Percentiles rank a stretch among this genome's conserved stretches.
phyloP scores from a whole-genome alignment of 345 rosid genomes.

The Salix koriyanagi region DNA sequence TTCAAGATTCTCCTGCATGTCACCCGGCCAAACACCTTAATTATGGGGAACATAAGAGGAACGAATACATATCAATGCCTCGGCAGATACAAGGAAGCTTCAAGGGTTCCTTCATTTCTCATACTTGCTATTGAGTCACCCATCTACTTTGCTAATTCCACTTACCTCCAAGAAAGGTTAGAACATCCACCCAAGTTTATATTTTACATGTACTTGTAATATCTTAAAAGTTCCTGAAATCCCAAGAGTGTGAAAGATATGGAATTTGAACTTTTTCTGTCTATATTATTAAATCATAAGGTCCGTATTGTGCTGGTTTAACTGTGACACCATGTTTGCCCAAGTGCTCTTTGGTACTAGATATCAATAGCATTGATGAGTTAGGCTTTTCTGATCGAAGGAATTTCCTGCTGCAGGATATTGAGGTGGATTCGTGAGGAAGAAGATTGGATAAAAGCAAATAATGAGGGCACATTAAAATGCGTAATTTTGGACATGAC shows the following conservation, averaged over 20 bases:
- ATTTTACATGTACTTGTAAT: too few species aligned
- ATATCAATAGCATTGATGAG: background rate
- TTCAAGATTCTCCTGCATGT: constrained; percentile 81
- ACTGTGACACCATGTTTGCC: background rate
- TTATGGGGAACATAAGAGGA: constrained; percentile 72
- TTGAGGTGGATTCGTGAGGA: constrained; percentile 85
- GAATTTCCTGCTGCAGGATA: constrained; percentile 40
- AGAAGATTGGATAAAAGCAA: constrained; percentile 61
- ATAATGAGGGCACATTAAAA: constrained; percentile 43
- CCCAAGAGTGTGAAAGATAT: background rate
- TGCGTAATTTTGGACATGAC: constrained; percentile 86
- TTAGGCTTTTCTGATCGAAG: background rate
- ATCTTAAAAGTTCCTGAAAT: background rate
- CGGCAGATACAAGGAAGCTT: constrained; percentile 60
- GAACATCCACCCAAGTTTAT: background rate
- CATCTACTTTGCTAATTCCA: constrained; percentile 80
- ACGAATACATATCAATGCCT: constrained; percentile 79
- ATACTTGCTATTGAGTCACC: constrained; percentile 82
- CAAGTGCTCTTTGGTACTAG: background rate
- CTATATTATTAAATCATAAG: background rate
- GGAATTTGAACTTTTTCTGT: background rate
- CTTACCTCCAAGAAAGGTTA: constrained; percentile 90
- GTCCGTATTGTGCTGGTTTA: background rate
- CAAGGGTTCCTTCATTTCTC: constrained; percentile 67
- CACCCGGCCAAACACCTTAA: constrained; percentile 75